phyloP scores from a whole-genome alignment of 495 filamentous ascomycete species.

The Aspergillus coremiiformis region DNA sequence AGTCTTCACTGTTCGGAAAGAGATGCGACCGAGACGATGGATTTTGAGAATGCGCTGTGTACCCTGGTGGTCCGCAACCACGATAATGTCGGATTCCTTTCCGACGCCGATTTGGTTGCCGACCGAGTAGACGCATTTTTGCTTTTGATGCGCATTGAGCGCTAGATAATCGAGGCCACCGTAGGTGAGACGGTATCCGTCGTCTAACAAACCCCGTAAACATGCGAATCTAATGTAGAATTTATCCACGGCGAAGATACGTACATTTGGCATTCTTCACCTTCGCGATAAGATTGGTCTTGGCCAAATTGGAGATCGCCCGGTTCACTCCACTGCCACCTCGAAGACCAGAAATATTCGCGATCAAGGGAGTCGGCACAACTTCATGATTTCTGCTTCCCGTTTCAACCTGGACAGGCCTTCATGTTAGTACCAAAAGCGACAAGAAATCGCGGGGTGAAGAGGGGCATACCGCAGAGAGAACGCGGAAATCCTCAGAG shows the following conservation, averaged over 20 bases:
- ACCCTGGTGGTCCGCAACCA: slow-evolving; percentile 64
- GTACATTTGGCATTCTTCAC: slow-evolving; percentile 88
- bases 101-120: slow-evolving; percentile 94
- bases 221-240: not conserved
- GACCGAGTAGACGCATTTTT: slow-evolving; percentile 74
- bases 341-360: slow-evolving; percentile 70
- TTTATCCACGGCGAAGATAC: slow-evolving; percentile 1
- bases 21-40: slow-evolving; percentile 90
- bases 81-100: slow-evolving; percentile 94
- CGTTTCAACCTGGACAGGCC: slow-evolving; percentile 63
- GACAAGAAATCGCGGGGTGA: slow-evolving; percentile 21
- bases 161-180: slow-evolving; percentile 96
- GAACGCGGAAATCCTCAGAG: slow-evolving; percentile 87
- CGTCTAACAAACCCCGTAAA: slow-evolving; percentile 44
- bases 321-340: slow-evolving; percentile 80
- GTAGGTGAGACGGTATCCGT: slow-evolving; percentile 95
- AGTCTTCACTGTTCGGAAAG: slow-evolving; percentile 89
- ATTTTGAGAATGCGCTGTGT: slow-evolving; percentile 77
- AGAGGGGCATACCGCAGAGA: slow-evolving; percentile 66
- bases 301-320: slow-evolving; percentile 82
- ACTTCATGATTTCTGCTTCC: slow-evolving; percentile 96
- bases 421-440: slow-evolving; percentile 27
- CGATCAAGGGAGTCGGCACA: slow-evolving; percentile 84
- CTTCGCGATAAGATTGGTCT: slow-evolving; percentile 83
- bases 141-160: slow-evolving; percentile 76